These are phyloP conservation scores for Phytophthora quininea DNA, from an alignment of 352 stramenopile species.

Conservation along the genomic window DNA sequence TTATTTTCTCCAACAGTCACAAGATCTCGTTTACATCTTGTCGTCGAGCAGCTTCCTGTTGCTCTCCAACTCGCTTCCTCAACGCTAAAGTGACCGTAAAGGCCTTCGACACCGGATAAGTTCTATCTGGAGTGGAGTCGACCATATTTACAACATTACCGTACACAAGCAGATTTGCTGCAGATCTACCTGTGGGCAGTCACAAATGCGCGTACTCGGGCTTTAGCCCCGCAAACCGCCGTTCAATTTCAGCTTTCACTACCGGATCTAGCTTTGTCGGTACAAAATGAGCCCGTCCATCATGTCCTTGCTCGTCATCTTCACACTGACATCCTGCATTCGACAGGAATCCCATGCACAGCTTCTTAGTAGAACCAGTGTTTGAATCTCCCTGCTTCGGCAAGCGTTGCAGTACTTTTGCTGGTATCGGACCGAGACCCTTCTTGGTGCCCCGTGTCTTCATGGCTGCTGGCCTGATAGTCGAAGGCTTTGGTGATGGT, in stretches of 20 bases:
- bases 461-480: too few relatives aligned
- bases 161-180: neutral
- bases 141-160: too few relatives aligned
- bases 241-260: conserved; percentile 4
- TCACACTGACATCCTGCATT: neutral
- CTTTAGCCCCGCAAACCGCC: conserved; percentile 2
- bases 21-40: too few relatives aligned
- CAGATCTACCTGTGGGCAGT: neutral
- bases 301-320: neutral
- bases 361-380: neutral
- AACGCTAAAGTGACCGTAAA: too few relatives aligned
- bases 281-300: conserved; percentile 5
- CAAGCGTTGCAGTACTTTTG: neutral
- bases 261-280: neutral
- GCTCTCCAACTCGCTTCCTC: too few relatives aligned
- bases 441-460: neutral
- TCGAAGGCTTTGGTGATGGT: neutral
- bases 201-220: neutral
- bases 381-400: neutral
- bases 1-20: too few relatives aligned
- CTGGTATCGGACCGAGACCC: neutral
- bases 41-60: too few relatives aligned
- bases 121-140: too few relatives aligned
- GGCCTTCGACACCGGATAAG: too few relatives aligned
- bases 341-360: conserved; percentile 5